These are phyloP conservation scores for Fusarium dimerum DNA, from an alignment of 2,329 filamentous ascomycete genomes.

Conservation along the genomic window DNA sequence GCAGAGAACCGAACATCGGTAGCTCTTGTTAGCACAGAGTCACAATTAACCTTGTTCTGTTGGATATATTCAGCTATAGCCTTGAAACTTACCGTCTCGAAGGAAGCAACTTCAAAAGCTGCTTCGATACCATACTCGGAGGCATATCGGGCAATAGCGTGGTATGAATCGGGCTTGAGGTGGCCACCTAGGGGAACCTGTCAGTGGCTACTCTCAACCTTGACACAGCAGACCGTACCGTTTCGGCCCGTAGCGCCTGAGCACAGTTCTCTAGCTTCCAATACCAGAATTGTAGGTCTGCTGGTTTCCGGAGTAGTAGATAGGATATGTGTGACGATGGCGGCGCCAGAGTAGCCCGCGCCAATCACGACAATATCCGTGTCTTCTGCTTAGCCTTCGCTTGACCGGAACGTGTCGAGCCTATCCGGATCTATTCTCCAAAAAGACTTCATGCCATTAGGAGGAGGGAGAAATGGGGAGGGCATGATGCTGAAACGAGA, in stretches of 20 bases:
- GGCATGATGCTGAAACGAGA: neutral
- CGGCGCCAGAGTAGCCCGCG: conserved; percentile 47
- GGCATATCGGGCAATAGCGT: neutral
- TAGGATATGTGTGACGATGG: conserved; percentile 44
- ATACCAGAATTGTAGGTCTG: conserved; percentile 26
- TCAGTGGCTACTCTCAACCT: no score
- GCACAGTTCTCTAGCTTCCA: conserved; percentile 38
- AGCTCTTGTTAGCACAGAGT: conserved; percentile 43
- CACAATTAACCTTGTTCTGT: conserved; percentile 43
- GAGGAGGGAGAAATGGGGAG: neutral
- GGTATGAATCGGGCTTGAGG: conserved; percentile 22
- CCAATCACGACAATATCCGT: conserved; percentile 50
- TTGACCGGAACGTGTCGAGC: conserved; percentile 6
- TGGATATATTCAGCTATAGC: conserved; percentile 38
- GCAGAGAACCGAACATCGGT: conserved; percentile 39
- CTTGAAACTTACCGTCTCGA: conserved; percentile 13
- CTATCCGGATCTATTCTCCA: conserved; percentile 6
- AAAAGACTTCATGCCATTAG: conserved; percentile 12
- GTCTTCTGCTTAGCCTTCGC: conserved; percentile 32
- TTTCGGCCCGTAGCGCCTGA: conserved; percentile 42
- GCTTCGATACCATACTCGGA: conserved; percentile 13
- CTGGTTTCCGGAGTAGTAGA: conserved; percentile 18
- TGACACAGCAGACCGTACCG: conserved; percentile 17
- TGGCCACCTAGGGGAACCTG: conserved; percentile 11
- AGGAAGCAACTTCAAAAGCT: conserved; percentile 21